A percentile compares a stretch with the other conserved stretches of the same genome.
Evolutionary conservation across 345 rosid genomes (phyloP).

Genomic region (Populus pruinosa): DNA sequence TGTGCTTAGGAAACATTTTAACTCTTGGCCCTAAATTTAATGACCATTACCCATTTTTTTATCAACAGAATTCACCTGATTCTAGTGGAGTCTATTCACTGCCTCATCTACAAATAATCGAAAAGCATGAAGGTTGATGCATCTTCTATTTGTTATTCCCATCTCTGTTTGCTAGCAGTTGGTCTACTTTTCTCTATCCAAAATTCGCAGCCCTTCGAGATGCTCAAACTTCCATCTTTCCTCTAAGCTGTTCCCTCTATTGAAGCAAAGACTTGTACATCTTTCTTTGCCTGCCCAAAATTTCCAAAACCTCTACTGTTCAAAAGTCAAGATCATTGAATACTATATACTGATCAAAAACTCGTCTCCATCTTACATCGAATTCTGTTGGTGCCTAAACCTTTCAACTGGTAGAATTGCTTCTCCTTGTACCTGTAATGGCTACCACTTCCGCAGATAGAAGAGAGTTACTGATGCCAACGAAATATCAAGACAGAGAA

Average conservation of each 20-base stretch:
- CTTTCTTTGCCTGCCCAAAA: not conserved
- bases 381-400: not conserved
- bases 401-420: conserved; percentile 2
- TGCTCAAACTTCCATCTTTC: not conserved
- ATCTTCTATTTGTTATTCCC: not conserved
- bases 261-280: not conserved
- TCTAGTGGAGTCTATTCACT: not conserved
- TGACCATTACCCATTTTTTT: not conserved
- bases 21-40: conserved; percentile 16
- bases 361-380: not conserved
- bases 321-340: not conserved
- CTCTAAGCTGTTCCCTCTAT: conserved; percentile 3
- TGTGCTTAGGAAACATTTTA: conserved; percentile 3
- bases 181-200: not conserved
- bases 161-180: conserved; percentile 4
- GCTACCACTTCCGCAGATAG: conserved; percentile 18
- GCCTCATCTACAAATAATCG: not conserved
- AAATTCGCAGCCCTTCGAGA: not conserved
- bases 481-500: conserved; percentile 17
- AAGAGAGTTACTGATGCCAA: conserved; percentile 10
- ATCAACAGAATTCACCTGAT: not conserved
- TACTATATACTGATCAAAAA: not conserved
- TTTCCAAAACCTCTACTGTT: not conserved
- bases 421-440: conserved; percentile 10
- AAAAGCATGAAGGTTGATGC: not conserved